Percentiles rank a stretch among this genome's conserved stretches.
phyloP scores from a whole-genome alignment of 352 stramenopile genomes.

The Globisporangium abappressorium region DNA sequence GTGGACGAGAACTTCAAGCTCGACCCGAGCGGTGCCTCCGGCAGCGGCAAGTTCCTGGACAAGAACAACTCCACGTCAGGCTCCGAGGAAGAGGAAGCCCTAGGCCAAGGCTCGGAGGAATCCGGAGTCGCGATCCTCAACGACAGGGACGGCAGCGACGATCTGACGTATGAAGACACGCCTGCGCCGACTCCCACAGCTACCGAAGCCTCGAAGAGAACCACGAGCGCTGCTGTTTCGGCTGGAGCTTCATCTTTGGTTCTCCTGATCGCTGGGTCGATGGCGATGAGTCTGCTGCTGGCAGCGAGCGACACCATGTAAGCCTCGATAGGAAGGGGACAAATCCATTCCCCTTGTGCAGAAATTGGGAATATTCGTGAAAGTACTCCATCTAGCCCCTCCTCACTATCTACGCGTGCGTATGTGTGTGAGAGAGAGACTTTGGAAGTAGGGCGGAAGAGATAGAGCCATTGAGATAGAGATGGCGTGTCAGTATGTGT shows the following conservation, averaged over 20 bases:
- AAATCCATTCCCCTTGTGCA: background rate
- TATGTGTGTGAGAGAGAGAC: background rate
- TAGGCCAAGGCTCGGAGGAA: background rate
- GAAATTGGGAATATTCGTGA: background rate
- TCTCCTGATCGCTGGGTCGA: background rate
- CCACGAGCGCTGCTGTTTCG: background rate
- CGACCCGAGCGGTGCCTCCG: constrained; percentile 6
- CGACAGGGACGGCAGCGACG: background rate
- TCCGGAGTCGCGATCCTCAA: background rate
- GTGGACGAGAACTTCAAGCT: constrained; percentile 26
- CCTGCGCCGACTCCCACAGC: background rate
- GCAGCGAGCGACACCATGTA: background rate
- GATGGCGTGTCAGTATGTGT: background rate
- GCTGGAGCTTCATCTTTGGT: background rate
- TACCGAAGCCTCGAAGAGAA: constrained; percentile 3
- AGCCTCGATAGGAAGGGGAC: background rate
- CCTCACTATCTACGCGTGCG: background rate
- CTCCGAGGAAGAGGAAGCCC: constrained; percentile 3
- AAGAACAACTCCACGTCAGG: constrained; percentile 11
- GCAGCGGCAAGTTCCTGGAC: constrained; percentile 10
- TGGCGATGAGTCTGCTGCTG: constrained; percentile 1
- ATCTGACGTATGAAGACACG: constrained; percentile 2
- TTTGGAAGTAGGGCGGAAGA: background rate
- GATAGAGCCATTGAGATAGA: background rate
- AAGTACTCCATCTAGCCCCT: background rate